Evolutionary conservation across 768 basidiomycete genomes (phyloP), one percentile per base, ranked within the genome.

Genomic region (Trametes meyenii): DNA sequence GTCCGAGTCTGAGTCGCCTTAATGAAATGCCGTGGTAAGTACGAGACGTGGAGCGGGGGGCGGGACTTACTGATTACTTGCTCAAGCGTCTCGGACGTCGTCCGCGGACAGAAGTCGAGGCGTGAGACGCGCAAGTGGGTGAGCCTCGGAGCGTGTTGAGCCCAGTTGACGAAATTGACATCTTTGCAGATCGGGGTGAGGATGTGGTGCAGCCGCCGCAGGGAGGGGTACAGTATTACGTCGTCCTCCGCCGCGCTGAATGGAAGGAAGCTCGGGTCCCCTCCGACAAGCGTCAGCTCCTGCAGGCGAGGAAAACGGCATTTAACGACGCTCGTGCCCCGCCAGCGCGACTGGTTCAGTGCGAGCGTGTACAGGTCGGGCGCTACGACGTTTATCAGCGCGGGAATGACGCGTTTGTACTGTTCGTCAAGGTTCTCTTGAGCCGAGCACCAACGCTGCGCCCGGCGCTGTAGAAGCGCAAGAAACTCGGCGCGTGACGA

Each of bases 351-450:
- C 24, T 64, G 62, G 29, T 39, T 43, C 23, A 59, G 19, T 19
- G 62, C 58, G 49, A 64, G 53, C 23, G 62, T 43, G 17, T 60
- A 6, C 6, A 64, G 42, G 48, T 59, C 54, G 11, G 53, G 42
- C 8, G 62, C 62, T 14, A 64, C 58, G 12, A 40, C 42, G 42
- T 35, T 42, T 29, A 64, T 52, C 42, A 64, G 62, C n/a, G 36
- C 33, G 13, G 62, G 62, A 16, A 63, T 43, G 52, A 63, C 52
- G 62, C 57, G 62, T 42, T 58, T 59, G 62, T 63, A 63, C 39
- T 63, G 62, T 46, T 58, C 57, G 53, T 63, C 62, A 21, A 63
- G 52, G 29, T 33, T 48, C 21, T 48, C 57, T 42, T 63, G 62
- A 23, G 52, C 52, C 5, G 57, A 36, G 26, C 53, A 57, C 57